Evolutionary conservation across 768 basidiomycete species (phyloP).

Genomic region (Mycena kentingensis): DNA sequence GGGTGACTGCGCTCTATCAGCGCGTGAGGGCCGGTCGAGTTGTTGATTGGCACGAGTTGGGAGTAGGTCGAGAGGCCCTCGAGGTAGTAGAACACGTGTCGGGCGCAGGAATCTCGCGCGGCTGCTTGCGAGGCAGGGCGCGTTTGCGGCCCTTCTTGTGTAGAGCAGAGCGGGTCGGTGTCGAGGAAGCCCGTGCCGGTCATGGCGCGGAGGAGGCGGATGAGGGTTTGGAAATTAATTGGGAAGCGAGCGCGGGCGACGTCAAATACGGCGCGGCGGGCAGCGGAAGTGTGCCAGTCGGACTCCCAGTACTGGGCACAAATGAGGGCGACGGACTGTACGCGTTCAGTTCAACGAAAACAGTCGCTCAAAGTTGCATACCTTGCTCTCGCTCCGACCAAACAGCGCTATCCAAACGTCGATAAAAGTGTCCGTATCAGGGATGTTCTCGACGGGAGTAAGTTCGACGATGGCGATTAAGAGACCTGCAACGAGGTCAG

Average conservation of each 20-base stretch:
- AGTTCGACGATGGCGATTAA: conserved; percentile 74
- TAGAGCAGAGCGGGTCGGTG: conserved; percentile 63
- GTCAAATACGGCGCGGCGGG: conserved; percentile 81
- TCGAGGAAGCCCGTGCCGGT: conserved; percentile 77
- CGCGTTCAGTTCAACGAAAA: not conserved
- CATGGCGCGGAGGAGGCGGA: conserved; percentile 75
- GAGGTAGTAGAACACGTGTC: conserved; percentile 77
- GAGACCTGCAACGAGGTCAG: conserved; percentile 55
- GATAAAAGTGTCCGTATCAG: conserved; percentile 69
- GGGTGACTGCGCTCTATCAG: conserved; percentile 62
- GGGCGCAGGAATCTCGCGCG: conserved; percentile 61
- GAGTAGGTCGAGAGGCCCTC: conserved; percentile 72
- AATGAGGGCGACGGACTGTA: conserved; percentile 61
- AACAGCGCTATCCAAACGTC: conserved; percentile 81
- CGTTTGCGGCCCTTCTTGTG: conserved; percentile 27
- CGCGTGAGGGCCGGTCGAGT: conserved; percentile 67
- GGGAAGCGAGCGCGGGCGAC: conserved; percentile 84
- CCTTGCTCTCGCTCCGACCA: conserved; percentile 65
- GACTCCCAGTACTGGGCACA: conserved; percentile 82
- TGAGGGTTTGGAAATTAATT: conserved; percentile 67
- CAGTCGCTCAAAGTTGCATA: not conserved
- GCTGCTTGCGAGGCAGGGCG: conserved; percentile 29
- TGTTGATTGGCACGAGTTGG: conserved; percentile 64
- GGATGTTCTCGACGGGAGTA: conserved; percentile 73
- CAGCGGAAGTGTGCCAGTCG: conserved; percentile 67